A percentile compares a stretch with the other conserved stretches of the same genome.
Evolutionary conservation across 345 rosid genomes (phyloP).

Genomic region (Salix purpurea): DNA sequence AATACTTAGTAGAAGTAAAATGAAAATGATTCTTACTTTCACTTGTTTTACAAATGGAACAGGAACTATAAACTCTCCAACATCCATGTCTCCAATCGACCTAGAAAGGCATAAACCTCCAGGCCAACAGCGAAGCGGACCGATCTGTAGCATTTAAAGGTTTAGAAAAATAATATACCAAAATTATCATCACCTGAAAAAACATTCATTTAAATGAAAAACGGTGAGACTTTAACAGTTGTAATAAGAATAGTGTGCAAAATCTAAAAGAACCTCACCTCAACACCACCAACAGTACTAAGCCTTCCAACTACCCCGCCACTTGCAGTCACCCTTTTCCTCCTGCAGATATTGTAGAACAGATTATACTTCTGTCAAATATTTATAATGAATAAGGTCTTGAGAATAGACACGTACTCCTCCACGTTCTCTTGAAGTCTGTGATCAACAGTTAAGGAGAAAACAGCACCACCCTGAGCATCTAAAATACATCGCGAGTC

Average conservation of each 20-base stretch:
- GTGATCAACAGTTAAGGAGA: constrained; percentile 80
- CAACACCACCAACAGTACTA: constrained; percentile 71
- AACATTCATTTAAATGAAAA: neutral
- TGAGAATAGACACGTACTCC: constrained; percentile 52
- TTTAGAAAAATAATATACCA: neutral
- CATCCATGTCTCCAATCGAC: constrained; percentile 93
- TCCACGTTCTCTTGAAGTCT: constrained; percentile 80
- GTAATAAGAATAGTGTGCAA: neutral
- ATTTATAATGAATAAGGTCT: neutral
- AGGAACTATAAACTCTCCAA: constrained; percentile 90
- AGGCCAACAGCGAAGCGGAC: constrained; percentile 93
- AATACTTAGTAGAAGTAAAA: neutral
- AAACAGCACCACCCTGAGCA: constrained; percentile 63
- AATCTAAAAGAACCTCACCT: constrained; percentile 37
- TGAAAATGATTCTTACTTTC: constrained; percentile 39
- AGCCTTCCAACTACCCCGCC: constrained; percentile 99
- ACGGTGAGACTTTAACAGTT: neutral
- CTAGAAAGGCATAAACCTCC: constrained; percentile 93
- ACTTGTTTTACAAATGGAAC: constrained; percentile 91
- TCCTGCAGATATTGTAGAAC: constrained; percentile 41
- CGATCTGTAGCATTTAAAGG: constrained; percentile 41
- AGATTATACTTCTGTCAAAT: neutral
- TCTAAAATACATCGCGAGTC: constrained; percentile 88
- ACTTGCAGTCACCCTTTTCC: constrained; percentile 85
- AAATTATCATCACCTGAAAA: neutral